Evolutionary conservation across 2,329 filamentous ascomycete species (phyloP).

Genomic region (Xylariales sp.): DNA sequence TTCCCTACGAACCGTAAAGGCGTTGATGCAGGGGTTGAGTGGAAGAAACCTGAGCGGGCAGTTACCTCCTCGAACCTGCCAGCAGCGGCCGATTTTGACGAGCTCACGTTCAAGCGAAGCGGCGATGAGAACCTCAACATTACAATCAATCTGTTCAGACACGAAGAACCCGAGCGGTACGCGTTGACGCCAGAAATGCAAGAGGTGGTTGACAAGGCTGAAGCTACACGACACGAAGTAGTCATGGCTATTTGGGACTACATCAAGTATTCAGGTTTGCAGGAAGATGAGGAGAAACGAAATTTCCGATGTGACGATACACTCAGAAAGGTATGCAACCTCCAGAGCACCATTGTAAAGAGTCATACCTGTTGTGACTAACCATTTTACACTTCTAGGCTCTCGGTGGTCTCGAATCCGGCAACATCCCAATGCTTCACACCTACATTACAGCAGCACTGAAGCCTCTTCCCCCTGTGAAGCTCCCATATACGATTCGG

Average conservation of each 20-base stretch:
- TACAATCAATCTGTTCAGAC: constrained; percentile 77
- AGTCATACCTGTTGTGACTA: constrained; percentile 44
- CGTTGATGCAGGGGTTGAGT: constrained; percentile 64
- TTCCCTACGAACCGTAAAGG: constrained; percentile 61
- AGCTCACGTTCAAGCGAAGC: constrained; percentile 84
- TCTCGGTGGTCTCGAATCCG: constrained; percentile 20
- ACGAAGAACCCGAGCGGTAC: constrained; percentile 84
- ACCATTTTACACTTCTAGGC: constrained; percentile 55
- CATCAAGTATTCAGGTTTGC: constrained; percentile 76
- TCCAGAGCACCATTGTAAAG: constrained; percentile 1
- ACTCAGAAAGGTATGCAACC: constrained; percentile 61
- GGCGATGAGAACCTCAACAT: constrained; percentile 92
- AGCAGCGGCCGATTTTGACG: constrained; percentile 77
- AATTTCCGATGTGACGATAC: constrained; percentile 86
- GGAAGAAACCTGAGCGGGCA: constrained; percentile 72
- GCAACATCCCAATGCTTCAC: constrained; percentile 81
- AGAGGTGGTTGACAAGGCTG: constrained; percentile 78
- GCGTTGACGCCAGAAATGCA: constrained; percentile 73
- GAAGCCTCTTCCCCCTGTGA: constrained; percentile 72
- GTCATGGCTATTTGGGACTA: constrained; percentile 96
- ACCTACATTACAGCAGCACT: constrained; percentile 78
- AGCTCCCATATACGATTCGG: constrained; percentile 87
- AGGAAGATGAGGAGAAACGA: constrained; percentile 93
- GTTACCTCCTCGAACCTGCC: constrained; percentile 51
- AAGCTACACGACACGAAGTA: constrained; percentile 82